Percentiles rank a stretch among this genome's conserved stretches.
Conservation (phyloP, 805 yeast genomes). For the Monosporozyma aerobia region DNA sequence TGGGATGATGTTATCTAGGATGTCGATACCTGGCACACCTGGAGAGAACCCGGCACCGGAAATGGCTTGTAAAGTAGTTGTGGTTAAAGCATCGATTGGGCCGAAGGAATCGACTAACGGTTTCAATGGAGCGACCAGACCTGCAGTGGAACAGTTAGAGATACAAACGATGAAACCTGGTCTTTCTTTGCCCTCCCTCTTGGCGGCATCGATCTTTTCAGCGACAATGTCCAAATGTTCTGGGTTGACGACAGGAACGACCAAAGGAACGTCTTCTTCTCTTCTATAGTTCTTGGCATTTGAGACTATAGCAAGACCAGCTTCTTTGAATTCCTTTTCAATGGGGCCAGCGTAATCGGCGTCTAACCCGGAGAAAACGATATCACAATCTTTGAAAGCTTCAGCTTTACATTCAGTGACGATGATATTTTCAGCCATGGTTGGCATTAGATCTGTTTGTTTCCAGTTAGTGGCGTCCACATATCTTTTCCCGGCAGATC, state of each 20-base stretch:
- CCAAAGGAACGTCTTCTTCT: conserved; percentile 74
- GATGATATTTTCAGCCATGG: conserved; percentile 45
- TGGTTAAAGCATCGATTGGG: conserved; percentile 75
- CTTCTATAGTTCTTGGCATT: conserved; percentile 96
- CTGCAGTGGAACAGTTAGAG: conserved; percentile 97
- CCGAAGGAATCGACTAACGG: conserved; percentile 89
- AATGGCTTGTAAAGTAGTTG: conserved; percentile 93
- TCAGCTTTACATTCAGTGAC: conserved; percentile 75
- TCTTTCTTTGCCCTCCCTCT: conserved; percentile 43
- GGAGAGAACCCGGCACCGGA: conserved; percentile 99
- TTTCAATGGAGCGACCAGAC: conserved; percentile 90
- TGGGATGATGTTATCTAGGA: conserved; percentile 90
- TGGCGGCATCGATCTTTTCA: conserved; percentile 45
- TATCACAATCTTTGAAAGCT: conserved; percentile 78
- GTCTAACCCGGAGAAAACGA: conserved; percentile 91
- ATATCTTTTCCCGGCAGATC: conserved; percentile 89
- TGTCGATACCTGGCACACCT: conserved; percentile 92
- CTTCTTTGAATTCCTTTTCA: conserved; percentile 73
- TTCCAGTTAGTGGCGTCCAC: conserved; percentile 88
- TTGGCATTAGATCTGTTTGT: conserved; percentile 79
- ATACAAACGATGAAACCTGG: conserved; percentile 89
- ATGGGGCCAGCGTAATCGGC: conserved; percentile 89
- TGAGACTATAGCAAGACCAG: conserved; percentile 78
- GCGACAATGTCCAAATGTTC: conserved; percentile 75
- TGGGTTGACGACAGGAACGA: conserved; percentile 92